Base-by-base conservation (phyloP, 139 green algal genomes). In the Nannochloris sp. region DNA sequence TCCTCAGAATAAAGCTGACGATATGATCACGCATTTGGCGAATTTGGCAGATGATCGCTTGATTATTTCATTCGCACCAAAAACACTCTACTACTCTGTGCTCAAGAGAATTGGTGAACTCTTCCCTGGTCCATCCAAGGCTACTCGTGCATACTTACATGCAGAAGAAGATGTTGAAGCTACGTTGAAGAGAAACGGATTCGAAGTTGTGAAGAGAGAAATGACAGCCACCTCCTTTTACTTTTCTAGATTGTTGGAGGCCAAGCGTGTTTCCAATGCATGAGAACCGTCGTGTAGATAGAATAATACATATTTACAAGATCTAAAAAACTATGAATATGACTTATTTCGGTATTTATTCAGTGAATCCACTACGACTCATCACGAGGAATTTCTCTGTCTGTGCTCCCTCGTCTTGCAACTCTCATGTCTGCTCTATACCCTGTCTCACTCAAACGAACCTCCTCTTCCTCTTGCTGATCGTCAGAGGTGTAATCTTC, bases 201-300 rank as follows among this genome's bases (percentile, higher is more conserved):
- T 64, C 11, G 53, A 60, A 57, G 73, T 82, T 51, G 73, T 67
- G 2, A 89, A 89, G 75, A 72, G 83, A 1, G 92, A 99, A 77
- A 97, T 99, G 94, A 99, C 93, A 0, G 84, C 88, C 15, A 99
- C 94, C 14, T 84, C 64, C 10, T 99, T 99, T 67, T 99, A 99
- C 81, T 99, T 98, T 79, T 95, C 85, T 2, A 46, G 93, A 16
- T 72, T 98, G 64, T 64, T 98, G 3, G 88, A 69, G 43, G 64
- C 64, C 34, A 40, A 40, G 34, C 34, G 34, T 40, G 34, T 40
- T 40, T 40, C 34, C 34, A 40, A 40, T 40, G 7, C 34, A 40
- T 40, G 34, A 40, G 7, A 11, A 40, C 34, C 34, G 8, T 40
- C 27, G 4, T 29, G 3, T 29, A 29, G 27, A 29, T 29, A 29